These are phyloP conservation scores for Annona squamosa DNA, from an alignment of 164 flowering plant genomes.

Conservation along the genomic window DNA sequence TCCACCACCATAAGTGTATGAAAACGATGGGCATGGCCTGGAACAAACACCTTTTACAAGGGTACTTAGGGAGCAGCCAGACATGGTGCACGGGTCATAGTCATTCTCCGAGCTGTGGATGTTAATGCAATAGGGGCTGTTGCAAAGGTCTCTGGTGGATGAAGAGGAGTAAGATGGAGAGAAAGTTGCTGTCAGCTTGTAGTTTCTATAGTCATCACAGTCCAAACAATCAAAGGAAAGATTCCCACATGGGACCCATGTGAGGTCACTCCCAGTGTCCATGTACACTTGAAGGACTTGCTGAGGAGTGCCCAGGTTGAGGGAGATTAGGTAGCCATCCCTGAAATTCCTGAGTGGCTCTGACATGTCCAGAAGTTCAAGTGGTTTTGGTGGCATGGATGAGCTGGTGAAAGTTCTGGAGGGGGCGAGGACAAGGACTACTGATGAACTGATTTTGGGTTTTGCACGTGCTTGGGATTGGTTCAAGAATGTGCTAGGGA, in stretches of 20 bases:
- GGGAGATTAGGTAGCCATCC: conserved; percentile 62
- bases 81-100: conserved; percentile 47
- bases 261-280: conserved; percentile 82
- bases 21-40: conserved; percentile 71
- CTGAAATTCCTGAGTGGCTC: conserved; percentile 57
- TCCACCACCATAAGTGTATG: conserved; percentile 65
- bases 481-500: conserved; percentile 6
- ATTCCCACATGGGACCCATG: conserved; percentile 80
- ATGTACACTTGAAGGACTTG: conserved; percentile 57
- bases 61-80: conserved; percentile 54
- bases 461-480: conserved; percentile 36
- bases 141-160: conserved; percentile 41
- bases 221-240: conserved; percentile 62
- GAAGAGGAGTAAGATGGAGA: conserved; percentile 54
- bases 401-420: conserved; percentile 22
- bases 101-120: conserved; percentile 58
- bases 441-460: conserved; percentile 13
- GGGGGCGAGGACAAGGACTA: conserved; percentile 46
- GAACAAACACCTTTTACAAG: conserved; percentile 39
- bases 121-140: conserved; percentile 41
- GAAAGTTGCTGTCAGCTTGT: conserved; percentile 29
- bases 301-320: conserved; percentile 61
- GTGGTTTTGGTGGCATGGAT: conserved; percentile 18
- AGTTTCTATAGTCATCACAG: conserved; percentile 46
- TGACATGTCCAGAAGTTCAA: conserved; percentile 28